A percentile compares a stretch with the other conserved stretches of the same genome.
phyloP scores from a whole-genome alignment of 2,329 filamentous ascomycete species.

The Trichoderma afroharzianum region DNA sequence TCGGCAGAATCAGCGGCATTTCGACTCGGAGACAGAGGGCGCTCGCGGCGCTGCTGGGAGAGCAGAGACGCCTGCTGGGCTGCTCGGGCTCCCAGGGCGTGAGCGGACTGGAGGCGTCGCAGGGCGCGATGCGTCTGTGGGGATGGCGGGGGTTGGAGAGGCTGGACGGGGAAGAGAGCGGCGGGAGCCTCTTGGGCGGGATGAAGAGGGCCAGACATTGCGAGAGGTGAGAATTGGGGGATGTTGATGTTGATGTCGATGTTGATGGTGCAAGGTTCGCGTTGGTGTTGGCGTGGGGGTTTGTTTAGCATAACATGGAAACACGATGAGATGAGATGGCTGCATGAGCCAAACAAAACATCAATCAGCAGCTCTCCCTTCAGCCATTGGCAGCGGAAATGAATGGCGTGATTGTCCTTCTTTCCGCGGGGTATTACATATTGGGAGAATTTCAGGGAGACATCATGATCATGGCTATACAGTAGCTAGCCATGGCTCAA shows the following conservation, averaged over 20 bases:
- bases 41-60: conserved; percentile 57
- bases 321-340: not conserved
- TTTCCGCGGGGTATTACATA: not conserved
- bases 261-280: not conserved
- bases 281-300: not conserved
- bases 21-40: conserved; percentile 35
- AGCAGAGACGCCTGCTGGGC: conserved; percentile 51
- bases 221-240: not conserved
- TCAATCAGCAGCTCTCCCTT: not conserved
- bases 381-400: not conserved
- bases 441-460: not conserved
- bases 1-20: not conserved
- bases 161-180: not conserved
- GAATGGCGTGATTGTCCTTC: not conserved
- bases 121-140: conserved; percentile 64
- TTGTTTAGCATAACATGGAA: not conserved
- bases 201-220: not conserved
- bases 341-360: not conserved
- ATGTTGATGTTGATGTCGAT: not conserved
- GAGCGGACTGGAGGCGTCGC: conserved; percentile 72
- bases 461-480: not conserved
- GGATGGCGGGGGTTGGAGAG: conserved; percentile 44
- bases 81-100: conserved; percentile 59
- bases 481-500: too few species aligned
- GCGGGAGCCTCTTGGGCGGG: conserved; percentile 3